Base-by-base conservation (phyloP, 495 filamentous ascomycete species). In the Aspergillus bertholletiae region DNA sequence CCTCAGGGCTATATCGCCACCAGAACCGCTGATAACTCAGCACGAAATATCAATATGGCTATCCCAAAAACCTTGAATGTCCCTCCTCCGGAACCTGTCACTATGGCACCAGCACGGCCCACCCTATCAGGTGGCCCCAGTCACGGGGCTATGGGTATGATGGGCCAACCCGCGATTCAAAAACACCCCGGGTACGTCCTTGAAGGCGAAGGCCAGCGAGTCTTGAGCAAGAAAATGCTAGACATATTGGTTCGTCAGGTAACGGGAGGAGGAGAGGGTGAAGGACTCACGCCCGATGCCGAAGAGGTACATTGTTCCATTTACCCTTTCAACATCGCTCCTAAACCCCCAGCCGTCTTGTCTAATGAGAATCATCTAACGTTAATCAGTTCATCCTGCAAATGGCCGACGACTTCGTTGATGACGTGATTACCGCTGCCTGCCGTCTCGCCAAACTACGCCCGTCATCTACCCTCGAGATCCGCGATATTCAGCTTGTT, bases 211-310 rank as follows among this genome's bases (percentile, higher is more conserved):
- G 91, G 88, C 12, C 90, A 96, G 67, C 83, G 90, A 20, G 84
- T 98, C 2, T 77, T 97, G 15, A 92, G 85, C 72, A 96, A 96
- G 83, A 92, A 93, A 74, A 97, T 96, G 77, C 81, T 98, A 30
- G 92, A 98, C 67, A 92, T 96, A 64, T 78, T 98, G 26, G 91
- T 97, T 5, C 85, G 91, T 43, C 91, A 97, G 69, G 92, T 98
- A 48, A 94, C 89, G 24, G 91, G 91, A 48, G 87, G 87, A 23
- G 85, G 79, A 5, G 82, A 88, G 30, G 88, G 87, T 15, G 79
- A 81, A 51, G 80, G 84, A 52, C 72, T 97, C 49, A 88, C 89
- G 37, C 88, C 94, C 0, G 94, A 97, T 61, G 92, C 96, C 49
- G 94, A 98, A 79, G 92, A 96, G 84, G 92, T 96, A 76, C 67